Percentiles rank a stretch among this genome's conserved stretches.
Evolutionary conservation across 2,329 filamentous ascomycete species (phyloP).

Genomic region (Hypoxylon sp.): DNA sequence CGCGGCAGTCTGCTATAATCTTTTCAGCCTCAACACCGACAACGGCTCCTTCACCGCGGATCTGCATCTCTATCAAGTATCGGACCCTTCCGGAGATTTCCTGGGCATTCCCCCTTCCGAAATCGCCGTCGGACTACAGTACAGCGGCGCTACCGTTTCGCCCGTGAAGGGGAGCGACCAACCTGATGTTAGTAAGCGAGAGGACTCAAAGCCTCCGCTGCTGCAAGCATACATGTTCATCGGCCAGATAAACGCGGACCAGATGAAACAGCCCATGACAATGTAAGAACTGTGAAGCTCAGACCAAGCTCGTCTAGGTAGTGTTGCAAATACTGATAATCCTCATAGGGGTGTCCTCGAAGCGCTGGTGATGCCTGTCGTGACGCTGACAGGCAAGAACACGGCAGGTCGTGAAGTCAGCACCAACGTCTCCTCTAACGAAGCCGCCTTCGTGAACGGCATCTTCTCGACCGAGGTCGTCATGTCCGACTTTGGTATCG

Average conservation of each 20-base stretch:
- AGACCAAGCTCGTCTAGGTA: neutral
- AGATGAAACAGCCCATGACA: slow-evolving; percentile 63
- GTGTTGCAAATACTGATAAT: slow-evolving; percentile 19
- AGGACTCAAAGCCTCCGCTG: slow-evolving; percentile 48
- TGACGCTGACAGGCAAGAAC: slow-evolving; percentile 69
- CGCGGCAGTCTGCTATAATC: slow-evolving; percentile 82
- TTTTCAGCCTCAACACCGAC: slow-evolving; percentile 72
- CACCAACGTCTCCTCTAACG: slow-evolving; percentile 72
- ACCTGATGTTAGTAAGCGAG: slow-evolving; percentile 35
- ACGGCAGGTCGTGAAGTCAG: slow-evolving; percentile 59
- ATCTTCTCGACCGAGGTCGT: slow-evolving; percentile 69
- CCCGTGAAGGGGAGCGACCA: slow-evolving; percentile 48
- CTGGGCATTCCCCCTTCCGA: slow-evolving; percentile 58
- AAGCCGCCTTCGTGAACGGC: slow-evolving; percentile 75
- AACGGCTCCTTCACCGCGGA: slow-evolving; percentile 80
- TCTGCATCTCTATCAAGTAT: slow-evolving; percentile 75
- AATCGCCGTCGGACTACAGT: slow-evolving; percentile 63
- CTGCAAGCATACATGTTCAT: slow-evolving; percentile 73
- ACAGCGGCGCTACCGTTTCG: slow-evolving; percentile 62
- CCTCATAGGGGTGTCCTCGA: slow-evolving; percentile 63
- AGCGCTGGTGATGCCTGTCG: slow-evolving; percentile 70
- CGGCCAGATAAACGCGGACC: slow-evolving; percentile 68
- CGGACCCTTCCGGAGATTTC: slow-evolving; percentile 63
- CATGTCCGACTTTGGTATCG: slow-evolving; percentile 58
- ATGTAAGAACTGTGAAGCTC: slow-evolving; percentile 59